Evolutionary conservation across 1,284 basidiomycete genomes (phyloP), one percentile per base, ranked within the genome.

Genomic region (Ceratobasidium sp.): DNA sequence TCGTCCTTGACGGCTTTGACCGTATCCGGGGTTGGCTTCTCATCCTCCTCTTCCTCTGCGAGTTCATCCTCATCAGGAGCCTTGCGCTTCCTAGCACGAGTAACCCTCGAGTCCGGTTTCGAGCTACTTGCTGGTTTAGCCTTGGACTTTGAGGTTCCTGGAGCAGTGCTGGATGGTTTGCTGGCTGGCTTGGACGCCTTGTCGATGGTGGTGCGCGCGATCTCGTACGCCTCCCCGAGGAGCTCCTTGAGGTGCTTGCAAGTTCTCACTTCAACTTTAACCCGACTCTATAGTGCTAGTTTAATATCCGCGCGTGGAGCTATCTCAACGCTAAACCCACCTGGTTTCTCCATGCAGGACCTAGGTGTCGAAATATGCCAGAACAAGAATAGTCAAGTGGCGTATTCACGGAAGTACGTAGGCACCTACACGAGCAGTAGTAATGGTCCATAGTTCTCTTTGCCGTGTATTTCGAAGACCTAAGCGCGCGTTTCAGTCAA

Each of bases 261-360:
- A 7, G 55, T 70, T 14, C 67, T n/a, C n/a, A 50, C 43, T 14
- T 70, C 67, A 8, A 57, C 67, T 50, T 70, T 70, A 16, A 70
- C 67, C 28, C 55, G 41, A 38, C 67, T 70, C 67, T 70, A 26
- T n/a, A 28, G 8, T 5, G 14, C n/a, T 11, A 21, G n/a, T 30
- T 26, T 13, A 35, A 49, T 18, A 13, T n/a, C 9, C 46, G 26
- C n/a, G n/a, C 8, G 23, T 32, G 28, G 49, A 30, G 21, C 26
- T 2, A 47, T 26, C 28, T 18, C 28, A 41, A 5, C 47, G 18
- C 44, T 13, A 13, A 28, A 41, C 67, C 35, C 38, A 70, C 67
- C 55, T 70, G 67, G 35, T 70, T 70, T 32, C 67, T 55, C 67
- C 67, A 70, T n/a, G 67, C 67, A 16, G 67, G 67, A 49, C 67